Evolutionary conservation across 2,329 filamentous ascomycete species (phyloP), one percentile per base, ranked within the genome.

Genomic region (Ceratocystis colombiana): DNA sequence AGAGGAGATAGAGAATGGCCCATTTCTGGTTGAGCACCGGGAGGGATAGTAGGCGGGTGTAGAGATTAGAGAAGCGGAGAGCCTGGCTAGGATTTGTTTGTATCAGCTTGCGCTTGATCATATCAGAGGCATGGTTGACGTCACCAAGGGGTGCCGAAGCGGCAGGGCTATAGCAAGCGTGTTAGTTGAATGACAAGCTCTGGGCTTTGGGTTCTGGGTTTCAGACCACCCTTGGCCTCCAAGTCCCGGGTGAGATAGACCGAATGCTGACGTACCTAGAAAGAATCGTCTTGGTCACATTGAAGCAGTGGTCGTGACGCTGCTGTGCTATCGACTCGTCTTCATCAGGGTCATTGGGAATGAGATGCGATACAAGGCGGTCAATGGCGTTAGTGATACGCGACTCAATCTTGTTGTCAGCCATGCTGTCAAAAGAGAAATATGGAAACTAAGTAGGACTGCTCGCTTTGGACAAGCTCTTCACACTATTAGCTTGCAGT

Each of bases 21-120:
- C 92, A 97, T 82, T 99, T 99, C 75, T 96, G 89, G 72, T 89
- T 88, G 57, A 99, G 81, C 5, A 97, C 92, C 0, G 92, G 92
- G 70, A 96, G 85, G n/a, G 90, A 89, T 30, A 96, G 80, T 20
- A 99, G 82, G 66, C 90, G 84, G 44, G 90, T 90, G 76, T 96
- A 96, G 33, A 99, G 82, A 73, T 96, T 95, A 28, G 90, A 88
- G 76, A 96, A 96, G 69, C 87, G 84, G 22, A 93, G 80, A 2
- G 92, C 90, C 75, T 92, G 88, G 69, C 83, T 88, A 59, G 84
- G 84, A 72, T 90, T 89, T 70, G 87, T 88, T 71, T 88, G 85
- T 67, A 95, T 84, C 69, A 99, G 80, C 76, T 89, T 90, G 73
- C 89, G 85, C 78, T 93, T 94, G 75, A 99, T 96, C 71, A 96